phyloP scores from a whole-genome alignment of 345 rosid genomes.

The Eucalyptus dawsonii region DNA sequence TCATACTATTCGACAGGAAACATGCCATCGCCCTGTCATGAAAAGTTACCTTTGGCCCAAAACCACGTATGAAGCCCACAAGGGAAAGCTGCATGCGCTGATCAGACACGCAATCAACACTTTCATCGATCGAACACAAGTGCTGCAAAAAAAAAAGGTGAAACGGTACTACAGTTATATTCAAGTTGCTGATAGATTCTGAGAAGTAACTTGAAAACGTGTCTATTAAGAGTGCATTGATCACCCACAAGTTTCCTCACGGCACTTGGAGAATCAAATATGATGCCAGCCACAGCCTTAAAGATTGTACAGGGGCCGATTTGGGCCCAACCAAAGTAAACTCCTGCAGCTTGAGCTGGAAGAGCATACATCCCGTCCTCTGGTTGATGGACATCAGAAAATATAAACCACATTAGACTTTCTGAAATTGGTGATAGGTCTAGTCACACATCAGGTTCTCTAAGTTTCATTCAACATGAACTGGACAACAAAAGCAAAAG shows the following conservation, averaged over 20 bases:
- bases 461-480: not conserved
- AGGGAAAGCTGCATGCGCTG: conserved; percentile 9
- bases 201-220: not conserved
- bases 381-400: not conserved
- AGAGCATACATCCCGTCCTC: not conserved
- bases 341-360: conserved; percentile 18
- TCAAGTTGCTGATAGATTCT: not conserved
- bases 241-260: conserved; percentile 4
- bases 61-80: conserved; percentile 20
- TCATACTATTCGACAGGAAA: not conserved
- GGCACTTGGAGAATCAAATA: not conserved
- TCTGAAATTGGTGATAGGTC: not conserved
- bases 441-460: not conserved
- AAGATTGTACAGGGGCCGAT: not conserved
- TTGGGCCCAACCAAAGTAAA: conserved; percentile 26
- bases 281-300: conserved; percentile 13
- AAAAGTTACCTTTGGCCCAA: conserved; percentile 4
- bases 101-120: not conserved
- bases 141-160: conserved; percentile 1
- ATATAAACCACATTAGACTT: not conserved
- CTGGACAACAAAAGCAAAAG: not conserved
- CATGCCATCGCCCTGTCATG: not conserved
- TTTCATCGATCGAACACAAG: conserved; percentile 2
- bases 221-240: not conserved
- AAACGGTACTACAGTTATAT: not conserved